phyloP scores from a whole-genome alignment of 805 yeast genomes.

The Pichia eremophila region DNA sequence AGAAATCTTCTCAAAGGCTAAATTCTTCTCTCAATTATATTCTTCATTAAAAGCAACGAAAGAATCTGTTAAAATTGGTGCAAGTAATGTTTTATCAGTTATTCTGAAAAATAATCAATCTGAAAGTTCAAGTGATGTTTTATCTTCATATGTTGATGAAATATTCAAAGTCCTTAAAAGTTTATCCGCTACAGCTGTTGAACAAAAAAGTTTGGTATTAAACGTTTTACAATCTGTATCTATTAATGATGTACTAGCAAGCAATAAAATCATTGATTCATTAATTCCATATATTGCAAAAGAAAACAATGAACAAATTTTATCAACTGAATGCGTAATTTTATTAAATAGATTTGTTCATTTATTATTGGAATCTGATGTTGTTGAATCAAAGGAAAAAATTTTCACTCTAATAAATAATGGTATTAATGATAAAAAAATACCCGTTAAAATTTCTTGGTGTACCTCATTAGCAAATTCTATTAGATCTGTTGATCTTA shows the following conservation, averaged over 20 bases:
- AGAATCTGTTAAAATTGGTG: slow-evolving; percentile 45
- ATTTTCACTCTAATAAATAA: slow-evolving; percentile 28
- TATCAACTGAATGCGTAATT: slow-evolving; percentile 40
- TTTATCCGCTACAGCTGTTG: slow-evolving; percentile 47
- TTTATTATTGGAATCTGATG: slow-evolving; percentile 16
- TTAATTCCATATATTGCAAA: slow-evolving; percentile 49
- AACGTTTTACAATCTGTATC: slow-evolving; percentile 32
- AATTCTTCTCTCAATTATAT: slow-evolving; percentile 42
- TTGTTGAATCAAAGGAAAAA: slow-evolving; percentile 18
- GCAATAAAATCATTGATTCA: slow-evolving; percentile 29
- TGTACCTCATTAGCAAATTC: slow-evolving; percentile 37
- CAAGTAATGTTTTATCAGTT: slow-evolving; percentile 29
- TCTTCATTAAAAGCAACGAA: slow-evolving; percentile 63
- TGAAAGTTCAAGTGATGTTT: slow-evolving; percentile 19
- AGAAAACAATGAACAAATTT: slow-evolving; percentile 66
- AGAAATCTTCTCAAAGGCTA: slow-evolving; percentile 28
- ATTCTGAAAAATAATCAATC: slow-evolving; percentile 15
- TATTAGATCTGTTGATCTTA: slow-evolving; percentile 10
- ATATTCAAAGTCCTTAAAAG: slow-evolving; percentile 48
- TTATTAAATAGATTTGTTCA: slow-evolving; percentile 37
- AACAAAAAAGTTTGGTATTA: slow-evolving; percentile 50
- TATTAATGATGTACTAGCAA: background rate
- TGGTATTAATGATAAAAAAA: slow-evolving; percentile 62
- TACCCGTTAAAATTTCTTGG: slow-evolving; percentile 62
- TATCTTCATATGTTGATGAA: slow-evolving; percentile 38